These are phyloP conservation scores for Trichosporon sp. DNA, from an alignment of 1,284 basidiomycete genomes.

Conservation along the genomic window DNA sequence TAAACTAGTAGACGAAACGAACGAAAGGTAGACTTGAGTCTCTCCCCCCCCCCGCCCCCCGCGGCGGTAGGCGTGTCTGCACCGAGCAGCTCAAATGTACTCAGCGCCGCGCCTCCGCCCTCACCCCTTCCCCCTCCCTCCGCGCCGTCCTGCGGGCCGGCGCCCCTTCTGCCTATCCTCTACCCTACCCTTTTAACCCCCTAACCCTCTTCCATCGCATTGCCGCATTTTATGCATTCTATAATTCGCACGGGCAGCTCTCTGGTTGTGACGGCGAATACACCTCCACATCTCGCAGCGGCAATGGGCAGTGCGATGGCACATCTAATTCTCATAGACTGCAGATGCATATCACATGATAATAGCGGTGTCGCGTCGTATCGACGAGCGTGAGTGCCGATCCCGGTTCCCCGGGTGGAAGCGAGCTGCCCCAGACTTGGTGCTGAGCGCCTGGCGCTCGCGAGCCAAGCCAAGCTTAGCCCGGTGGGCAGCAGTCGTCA, in stretches of 20 bases:
- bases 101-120: neutral
- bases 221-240: slow-evolving; percentile 6
- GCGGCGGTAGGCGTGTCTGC: neutral
- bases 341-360: neutral
- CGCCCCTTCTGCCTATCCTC: neutral
- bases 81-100: neutral
- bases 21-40: neutral
- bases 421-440: neutral
- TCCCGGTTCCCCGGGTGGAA: neutral
- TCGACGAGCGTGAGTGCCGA: neutral
- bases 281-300: neutral
- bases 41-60: too few relatives aligned
- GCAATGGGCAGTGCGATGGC: neutral
- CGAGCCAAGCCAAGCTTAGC: too few relatives aligned
- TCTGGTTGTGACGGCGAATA: neutral
- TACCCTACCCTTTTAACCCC: neutral
- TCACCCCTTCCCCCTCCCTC: neutral
- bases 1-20: neutral
- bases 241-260: neutral
- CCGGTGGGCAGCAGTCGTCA: too few relatives aligned
- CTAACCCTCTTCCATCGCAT: neutral
- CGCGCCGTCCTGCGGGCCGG: neutral
- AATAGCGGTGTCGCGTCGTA: neutral
- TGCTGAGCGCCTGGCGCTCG: too few relatives aligned
- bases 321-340: neutral